These are phyloP conservation scores for Pezicula rhizophila DNA, from an alignment of 2,329 filamentous ascomycete species.

Conservation along the genomic window DNA sequence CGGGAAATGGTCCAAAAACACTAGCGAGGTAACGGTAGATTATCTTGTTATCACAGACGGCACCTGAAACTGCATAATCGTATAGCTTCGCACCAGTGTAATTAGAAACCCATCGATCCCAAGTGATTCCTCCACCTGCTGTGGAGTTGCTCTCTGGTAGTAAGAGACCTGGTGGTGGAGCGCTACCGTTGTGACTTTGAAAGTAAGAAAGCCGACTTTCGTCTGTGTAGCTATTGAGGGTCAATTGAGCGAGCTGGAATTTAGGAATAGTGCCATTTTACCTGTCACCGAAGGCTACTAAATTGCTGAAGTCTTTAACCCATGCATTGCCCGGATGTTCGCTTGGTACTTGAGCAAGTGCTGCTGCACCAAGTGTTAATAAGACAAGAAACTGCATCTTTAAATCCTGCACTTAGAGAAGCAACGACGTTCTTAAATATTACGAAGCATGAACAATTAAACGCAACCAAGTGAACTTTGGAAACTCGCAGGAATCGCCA, in stretches of 20 bases:
- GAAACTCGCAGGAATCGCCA: too few relatives aligned
- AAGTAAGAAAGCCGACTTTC: conserved; percentile 64
- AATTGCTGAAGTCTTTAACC: conserved; percentile 48
- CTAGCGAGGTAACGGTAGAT: conserved; percentile 46
- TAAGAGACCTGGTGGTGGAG: conserved; percentile 54
- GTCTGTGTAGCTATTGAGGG: conserved; percentile 54
- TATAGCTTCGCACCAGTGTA: conserved; percentile 49
- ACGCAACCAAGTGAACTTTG: too few relatives aligned
- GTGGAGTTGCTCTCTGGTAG: conserved; percentile 44
- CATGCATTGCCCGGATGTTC: conserved; percentile 6
- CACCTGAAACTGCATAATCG: conserved; percentile 69
- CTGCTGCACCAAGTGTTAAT: neutral
- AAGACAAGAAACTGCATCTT: neutral
- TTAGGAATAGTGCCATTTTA: conserved; percentile 9
- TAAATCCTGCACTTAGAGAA: too few relatives aligned
- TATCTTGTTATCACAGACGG: conserved; percentile 65
- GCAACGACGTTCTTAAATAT: too few relatives aligned
- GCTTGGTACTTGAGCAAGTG: neutral
- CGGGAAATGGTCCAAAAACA: conserved; percentile 53
- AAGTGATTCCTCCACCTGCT: conserved; percentile 59
- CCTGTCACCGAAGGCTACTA: conserved; percentile 69
- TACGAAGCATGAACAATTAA: too few relatives aligned
- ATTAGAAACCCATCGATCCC: conserved; percentile 61
- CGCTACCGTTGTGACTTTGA: conserved; percentile 45
- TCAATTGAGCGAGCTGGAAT: conserved; percentile 2